phyloP scores from a whole-genome alignment of 768 basidiomycete genomes.

The Hericium rajendrae region DNA sequence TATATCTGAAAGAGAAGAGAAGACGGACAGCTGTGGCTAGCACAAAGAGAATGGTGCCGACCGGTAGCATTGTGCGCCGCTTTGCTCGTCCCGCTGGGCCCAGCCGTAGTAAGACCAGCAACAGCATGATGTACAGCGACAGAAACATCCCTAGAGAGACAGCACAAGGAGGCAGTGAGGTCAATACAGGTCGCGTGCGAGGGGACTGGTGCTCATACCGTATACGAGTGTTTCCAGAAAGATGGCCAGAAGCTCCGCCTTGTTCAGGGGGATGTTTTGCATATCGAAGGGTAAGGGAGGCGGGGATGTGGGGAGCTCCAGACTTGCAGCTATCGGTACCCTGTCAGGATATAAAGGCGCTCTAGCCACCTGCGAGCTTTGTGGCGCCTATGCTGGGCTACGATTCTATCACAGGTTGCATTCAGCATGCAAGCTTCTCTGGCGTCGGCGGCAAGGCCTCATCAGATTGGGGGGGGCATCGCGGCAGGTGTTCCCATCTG shows the following conservation, averaged over 20 bases:
- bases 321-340: too few relatives aligned
- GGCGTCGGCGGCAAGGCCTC: too few relatives aligned
- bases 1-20: background rate
- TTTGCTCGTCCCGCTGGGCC: background rate
- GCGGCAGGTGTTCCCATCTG: too few relatives aligned
- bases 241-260: background rate
- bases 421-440: too few relatives aligned
- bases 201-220: background rate
- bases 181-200: background rate
- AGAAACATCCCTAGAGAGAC: background rate
- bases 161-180: background rate
- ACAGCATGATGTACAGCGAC: background rate
- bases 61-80: background rate
- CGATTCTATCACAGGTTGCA: too few relatives aligned
- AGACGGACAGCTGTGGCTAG: background rate
- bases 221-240: background rate
- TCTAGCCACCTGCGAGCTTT: too few relatives aligned
- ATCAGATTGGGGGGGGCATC: too few relatives aligned
- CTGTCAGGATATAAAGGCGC: too few relatives aligned
- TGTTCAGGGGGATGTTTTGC: background rate
- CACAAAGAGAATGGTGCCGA: background rate
- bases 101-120: background rate
- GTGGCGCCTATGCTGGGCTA: too few relatives aligned
- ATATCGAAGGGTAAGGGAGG: too few relatives aligned
- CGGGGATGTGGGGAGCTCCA: too few relatives aligned